Evolutionary conservation across 495 filamentous ascomycete genomes (phyloP).

Genomic region (Hypoxylon fragiforme): DNA sequence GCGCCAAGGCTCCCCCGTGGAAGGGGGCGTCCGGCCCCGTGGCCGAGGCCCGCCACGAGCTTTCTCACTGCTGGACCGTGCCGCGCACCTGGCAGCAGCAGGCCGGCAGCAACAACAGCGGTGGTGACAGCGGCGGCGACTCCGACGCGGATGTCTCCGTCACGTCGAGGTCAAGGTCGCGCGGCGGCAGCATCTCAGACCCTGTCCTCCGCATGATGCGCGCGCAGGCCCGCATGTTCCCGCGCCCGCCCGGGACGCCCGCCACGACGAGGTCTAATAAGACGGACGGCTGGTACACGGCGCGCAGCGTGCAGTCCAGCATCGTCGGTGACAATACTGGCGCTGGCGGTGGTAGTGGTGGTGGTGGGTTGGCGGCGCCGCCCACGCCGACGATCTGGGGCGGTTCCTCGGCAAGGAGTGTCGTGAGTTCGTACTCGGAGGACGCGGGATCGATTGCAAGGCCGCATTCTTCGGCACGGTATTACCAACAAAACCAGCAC

Average conservation of each 20-base stretch:
- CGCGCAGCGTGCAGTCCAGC: slow-evolving; percentile 35
- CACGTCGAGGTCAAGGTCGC: no score
- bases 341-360: no score
- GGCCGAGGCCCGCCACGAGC: slow-evolving; percentile 58
- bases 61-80: slow-evolving; percentile 64
- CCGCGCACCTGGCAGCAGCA: slow-evolving; percentile 54
- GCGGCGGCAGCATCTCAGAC: slow-evolving; percentile 16
- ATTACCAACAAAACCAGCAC: no score
- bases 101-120: slow-evolving; percentile 36
- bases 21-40: slow-evolving; percentile 40
- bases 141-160: slow-evolving; percentile 34
- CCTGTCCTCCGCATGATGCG: slow-evolving; percentile 33
- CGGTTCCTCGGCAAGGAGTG: slow-evolving; percentile 31
- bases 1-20: slow-evolving; percentile 63
- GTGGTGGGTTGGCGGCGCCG: slow-evolving; percentile 13
- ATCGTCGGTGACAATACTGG: slow-evolving; percentile 26
- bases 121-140: slow-evolving; percentile 39
- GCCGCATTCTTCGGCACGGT: slow-evolving; percentile 21
- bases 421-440: slow-evolving; percentile 33
- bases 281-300: slow-evolving; percentile 34
- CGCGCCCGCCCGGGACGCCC: slow-evolving; percentile 36
- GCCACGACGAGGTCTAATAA: slow-evolving; percentile 36
- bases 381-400: slow-evolving; percentile 37
- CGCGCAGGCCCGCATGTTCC: slow-evolving; percentile 33
- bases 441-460: slow-evolving; percentile 32